A percentile compares a stretch with the other conserved stretches of the same genome.
Conservation (phyloP, 2,329 filamentous ascomycete genomes). For the Aspergillus pseudonomiae region DNA sequence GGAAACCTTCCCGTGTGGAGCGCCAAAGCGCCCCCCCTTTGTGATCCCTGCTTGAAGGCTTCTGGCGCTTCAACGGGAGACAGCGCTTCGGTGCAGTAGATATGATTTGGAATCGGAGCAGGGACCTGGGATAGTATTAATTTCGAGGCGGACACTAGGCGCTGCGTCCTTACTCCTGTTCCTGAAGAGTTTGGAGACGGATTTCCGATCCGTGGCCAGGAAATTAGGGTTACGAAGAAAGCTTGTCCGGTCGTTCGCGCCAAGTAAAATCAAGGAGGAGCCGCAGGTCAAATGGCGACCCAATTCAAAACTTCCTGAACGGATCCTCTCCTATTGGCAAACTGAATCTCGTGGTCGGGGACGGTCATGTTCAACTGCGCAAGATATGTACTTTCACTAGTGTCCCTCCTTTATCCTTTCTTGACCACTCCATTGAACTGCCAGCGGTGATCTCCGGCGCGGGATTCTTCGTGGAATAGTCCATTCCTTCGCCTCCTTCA, state of each 20-base stretch:
- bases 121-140: background rate
- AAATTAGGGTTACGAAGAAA: background rate
- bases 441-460: background rate
- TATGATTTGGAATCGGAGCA: background rate
- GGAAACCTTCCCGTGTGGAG: conserved; percentile 18
- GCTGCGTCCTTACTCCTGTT: background rate
- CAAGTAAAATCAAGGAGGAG: conserved; percentile 11
- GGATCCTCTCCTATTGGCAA: background rate
- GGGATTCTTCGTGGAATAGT: background rate
- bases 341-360: conserved; percentile 14
- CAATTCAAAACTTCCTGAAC: conserved; percentile 1
- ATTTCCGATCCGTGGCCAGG: background rate
- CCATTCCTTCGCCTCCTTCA: conserved; percentile 1
- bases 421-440: background rate
- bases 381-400: conserved; percentile 3
- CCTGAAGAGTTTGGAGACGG: background rate
- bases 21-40: conserved; percentile 16
- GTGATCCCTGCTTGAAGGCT: conserved; percentile 23
- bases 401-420: conserved; percentile 13
- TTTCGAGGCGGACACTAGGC: background rate
- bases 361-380: conserved; percentile 21
- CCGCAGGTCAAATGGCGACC: background rate
- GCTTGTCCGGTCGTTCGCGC: conserved; percentile 10
- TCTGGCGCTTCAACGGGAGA: background rate
- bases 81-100: background rate